Conservation (phyloP, 78 protist species). For the Diacronema lutheri region DNA sequence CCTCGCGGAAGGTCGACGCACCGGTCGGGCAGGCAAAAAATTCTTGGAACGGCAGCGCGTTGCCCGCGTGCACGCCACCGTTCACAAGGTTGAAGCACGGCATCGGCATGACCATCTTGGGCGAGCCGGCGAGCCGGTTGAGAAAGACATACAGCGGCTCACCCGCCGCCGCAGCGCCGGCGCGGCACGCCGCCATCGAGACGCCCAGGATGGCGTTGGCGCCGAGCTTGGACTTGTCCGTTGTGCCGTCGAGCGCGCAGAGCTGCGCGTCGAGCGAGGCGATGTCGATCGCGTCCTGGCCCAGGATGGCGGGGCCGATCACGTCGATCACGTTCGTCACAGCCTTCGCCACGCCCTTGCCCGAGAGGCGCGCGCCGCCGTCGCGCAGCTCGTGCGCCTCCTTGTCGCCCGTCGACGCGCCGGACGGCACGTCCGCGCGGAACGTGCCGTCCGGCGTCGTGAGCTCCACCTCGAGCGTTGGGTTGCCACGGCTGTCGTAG, state of each 20-base stretch:
- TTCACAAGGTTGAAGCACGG: constrained; percentile 98
- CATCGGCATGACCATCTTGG: constrained; percentile 64
- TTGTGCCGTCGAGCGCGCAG: constrained; percentile 27
- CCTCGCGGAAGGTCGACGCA: constrained; percentile 70
- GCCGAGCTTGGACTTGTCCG: constrained; percentile 82
- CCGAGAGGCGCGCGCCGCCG: constrained; percentile 69
- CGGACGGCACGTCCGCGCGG: constrained; percentile 91
- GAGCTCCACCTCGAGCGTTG: constrained; percentile 58
- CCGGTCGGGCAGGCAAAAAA: constrained; percentile 87
- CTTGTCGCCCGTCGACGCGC: constrained; percentile 97
- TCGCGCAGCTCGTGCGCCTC: constrained; percentile 95
- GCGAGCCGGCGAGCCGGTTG: constrained; percentile 66
- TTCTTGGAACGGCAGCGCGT: constrained; percentile 80
- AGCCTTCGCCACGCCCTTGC: constrained; percentile 73
- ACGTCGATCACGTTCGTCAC: constrained; percentile 77
- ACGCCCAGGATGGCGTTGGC: constrained; percentile 97
- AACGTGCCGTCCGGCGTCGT: constrained; percentile 55
- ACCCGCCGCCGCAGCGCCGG: constrained; percentile 87
- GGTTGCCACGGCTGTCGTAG: constrained; percentile 83
- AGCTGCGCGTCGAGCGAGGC: constrained; percentile 79
- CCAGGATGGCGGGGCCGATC: constrained; percentile 82
- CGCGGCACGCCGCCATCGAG: constrained; percentile 91
- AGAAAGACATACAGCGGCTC: constrained; percentile 89
- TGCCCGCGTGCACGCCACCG: constrained; percentile 99
- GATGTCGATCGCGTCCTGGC: constrained; percentile 72